Conservation (phyloP, 306 rosid genomes). For the Trifolium fragiferum region DNA sequence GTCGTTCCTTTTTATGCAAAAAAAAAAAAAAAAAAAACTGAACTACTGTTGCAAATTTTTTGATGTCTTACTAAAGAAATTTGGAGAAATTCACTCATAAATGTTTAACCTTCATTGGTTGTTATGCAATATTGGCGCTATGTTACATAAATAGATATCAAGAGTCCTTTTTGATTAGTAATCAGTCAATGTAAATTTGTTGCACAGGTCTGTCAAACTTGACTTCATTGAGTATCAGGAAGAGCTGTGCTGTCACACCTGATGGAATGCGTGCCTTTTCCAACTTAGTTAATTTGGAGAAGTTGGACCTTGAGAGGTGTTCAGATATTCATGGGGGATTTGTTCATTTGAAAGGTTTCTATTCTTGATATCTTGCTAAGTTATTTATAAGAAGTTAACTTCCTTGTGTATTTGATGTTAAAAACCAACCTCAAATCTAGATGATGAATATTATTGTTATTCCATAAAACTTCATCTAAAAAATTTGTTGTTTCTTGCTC, state of each 20-base stretch:
- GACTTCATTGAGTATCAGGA: slow-evolving; percentile 67
- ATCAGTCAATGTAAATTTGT: slow-evolving; percentile 33
- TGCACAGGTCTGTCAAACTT: slow-evolving; percentile 61
- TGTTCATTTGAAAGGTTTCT: slow-evolving; percentile 72
- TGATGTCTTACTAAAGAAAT: slow-evolving; percentile 8
- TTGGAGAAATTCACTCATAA: slow-evolving; percentile 13
- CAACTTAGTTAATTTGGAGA: slow-evolving; percentile 65
- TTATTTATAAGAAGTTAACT: slow-evolving; percentile 17
- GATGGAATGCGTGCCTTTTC: slow-evolving; percentile 73
- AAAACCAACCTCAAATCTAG: slow-evolving; percentile 25
- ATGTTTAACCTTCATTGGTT: slow-evolving; percentile 4
- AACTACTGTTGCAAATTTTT: not conserved
- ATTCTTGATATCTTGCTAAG: slow-evolving; percentile 22
- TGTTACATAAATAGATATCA: slow-evolving; percentile 10
- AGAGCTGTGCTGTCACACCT: slow-evolving; percentile 57
- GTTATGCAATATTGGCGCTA: slow-evolving; percentile 32
- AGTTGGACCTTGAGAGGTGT: slow-evolving; percentile 77
- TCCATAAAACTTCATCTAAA: slow-evolving; percentile 13
- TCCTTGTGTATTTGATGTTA: slow-evolving; percentile 21
- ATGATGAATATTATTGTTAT: slow-evolving; percentile 29
- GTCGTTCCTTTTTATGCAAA: not conserved
- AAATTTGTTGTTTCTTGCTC: slow-evolving; percentile 10
- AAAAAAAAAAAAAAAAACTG: too few species aligned
- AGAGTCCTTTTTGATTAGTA: slow-evolving; percentile 10
- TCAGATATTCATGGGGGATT: slow-evolving; percentile 71